phyloP scores from a whole-genome alignment of 1,139 yeast genomes.

The Yamadazyma oceani region DNA sequence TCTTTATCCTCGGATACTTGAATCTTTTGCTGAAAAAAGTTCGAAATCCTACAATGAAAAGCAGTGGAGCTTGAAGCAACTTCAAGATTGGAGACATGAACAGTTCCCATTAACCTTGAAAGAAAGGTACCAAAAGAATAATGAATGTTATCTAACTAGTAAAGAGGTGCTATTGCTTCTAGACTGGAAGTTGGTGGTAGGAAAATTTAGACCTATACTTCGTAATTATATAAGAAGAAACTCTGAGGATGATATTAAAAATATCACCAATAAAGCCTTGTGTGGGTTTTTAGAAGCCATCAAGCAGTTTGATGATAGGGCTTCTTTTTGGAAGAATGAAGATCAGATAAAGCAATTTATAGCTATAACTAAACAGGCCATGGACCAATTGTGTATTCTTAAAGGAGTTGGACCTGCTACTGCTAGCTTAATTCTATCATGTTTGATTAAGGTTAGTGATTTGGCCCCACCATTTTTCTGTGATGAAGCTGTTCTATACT shows the following conservation, averaged over 20 bases:
- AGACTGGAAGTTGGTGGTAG: conserved; percentile 54
- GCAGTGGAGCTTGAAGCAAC: conserved; percentile 27
- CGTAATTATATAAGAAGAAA: conserved; percentile 44
- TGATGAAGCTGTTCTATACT: conserved; percentile 45
- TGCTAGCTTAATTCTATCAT: conserved; percentile 43
- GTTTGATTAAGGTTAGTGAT: conserved; percentile 22
- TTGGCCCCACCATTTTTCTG: conserved; percentile 50
- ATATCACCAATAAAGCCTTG: conserved; percentile 31
- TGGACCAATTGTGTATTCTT: conserved; percentile 34
- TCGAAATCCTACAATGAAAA: conserved; percentile 20
- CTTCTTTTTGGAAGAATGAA: conserved; percentile 1
- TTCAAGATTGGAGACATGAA: conserved; percentile 36
- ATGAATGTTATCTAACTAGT: conserved; percentile 30
- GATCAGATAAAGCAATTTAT: conserved; percentile 16
- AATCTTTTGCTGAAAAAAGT: conserved; percentile 5
- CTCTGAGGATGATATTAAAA: conserved; percentile 25
- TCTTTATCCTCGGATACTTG: conserved; percentile 7
- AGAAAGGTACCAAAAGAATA: conserved; percentile 19
- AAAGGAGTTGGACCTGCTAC: conserved; percentile 56
- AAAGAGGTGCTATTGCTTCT: conserved; percentile 39
- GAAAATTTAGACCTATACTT: conserved; percentile 46
- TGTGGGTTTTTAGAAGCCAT: conserved; percentile 19
- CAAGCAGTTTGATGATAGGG: conserved; percentile 2
- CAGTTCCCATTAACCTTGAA: conserved; percentile 28
- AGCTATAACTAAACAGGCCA: conserved; percentile 20